Evolutionary conservation across 768 basidiomycete genomes (phyloP).

Genomic region (Tylopilus sp.): DNA sequence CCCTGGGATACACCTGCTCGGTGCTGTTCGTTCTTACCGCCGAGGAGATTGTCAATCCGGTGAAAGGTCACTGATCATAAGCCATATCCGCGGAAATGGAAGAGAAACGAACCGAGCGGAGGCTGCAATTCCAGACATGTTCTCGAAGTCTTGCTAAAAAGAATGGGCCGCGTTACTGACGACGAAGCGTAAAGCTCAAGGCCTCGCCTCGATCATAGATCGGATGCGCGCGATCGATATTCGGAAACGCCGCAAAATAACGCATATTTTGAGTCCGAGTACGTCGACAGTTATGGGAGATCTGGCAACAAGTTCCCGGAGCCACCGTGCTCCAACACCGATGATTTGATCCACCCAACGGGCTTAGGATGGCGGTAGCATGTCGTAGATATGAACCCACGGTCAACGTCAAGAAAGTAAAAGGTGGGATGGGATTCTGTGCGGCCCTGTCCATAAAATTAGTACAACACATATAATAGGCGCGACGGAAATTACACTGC

Average conservation of each 20-base stretch:
- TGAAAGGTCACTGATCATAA: neutral
- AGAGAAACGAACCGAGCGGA: neutral
- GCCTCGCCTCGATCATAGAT: neutral
- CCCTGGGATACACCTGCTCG: neutral
- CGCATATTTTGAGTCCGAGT: neutral
- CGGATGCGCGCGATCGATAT: neutral
- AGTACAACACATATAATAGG: too few relatives aligned
- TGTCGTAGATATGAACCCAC: too few relatives aligned
- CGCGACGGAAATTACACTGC: too few relatives aligned
- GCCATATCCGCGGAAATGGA: neutral
- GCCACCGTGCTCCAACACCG: too few relatives aligned
- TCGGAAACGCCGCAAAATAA: neutral
- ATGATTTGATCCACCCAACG: too few relatives aligned
- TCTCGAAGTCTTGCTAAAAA: neutral
- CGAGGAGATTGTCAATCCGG: conserved; percentile 2
- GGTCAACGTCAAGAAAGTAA: too few relatives aligned
- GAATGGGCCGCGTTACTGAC: neutral
- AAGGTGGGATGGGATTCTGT: too few relatives aligned
- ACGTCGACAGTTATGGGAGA: too few relatives aligned
- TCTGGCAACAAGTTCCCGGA: too few relatives aligned
- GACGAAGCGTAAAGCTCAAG: neutral
- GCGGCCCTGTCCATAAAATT: too few relatives aligned
- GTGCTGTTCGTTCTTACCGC: neutral
- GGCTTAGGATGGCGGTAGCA: too few relatives aligned
- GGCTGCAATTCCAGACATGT: neutral